Base-by-base conservation (phyloP, 1,139 yeast species). In the Hansenula lynferdii region DNA sequence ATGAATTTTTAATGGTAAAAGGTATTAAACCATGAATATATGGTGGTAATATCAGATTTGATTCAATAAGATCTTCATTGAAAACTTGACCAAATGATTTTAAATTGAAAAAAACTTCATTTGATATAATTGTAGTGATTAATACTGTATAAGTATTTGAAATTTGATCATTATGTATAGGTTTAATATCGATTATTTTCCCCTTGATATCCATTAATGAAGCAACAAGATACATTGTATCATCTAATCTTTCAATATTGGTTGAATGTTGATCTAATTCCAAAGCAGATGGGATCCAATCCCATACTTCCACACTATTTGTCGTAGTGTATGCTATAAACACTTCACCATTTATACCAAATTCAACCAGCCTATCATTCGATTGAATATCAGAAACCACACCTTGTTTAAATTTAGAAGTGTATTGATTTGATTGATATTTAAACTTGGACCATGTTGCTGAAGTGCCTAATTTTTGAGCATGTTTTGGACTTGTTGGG, bases 281-380 rank as follows among this genome's bases (percentile, higher is more conserved):
- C 25, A 48, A 15, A 8, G 48, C 38, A 7, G 56, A 44, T 6
- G 67, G 69, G 3, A 50, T 33, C 79, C 80, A 74, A 45, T 69
- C 74, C 80, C 81, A 77, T 4, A 75, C 56, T 45, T 75, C 77
- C 14, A 75, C 42, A 6, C n/a, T 28, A n/a, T 12, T 19, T 1
- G 57, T 36, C 12, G 51, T 46, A 2, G 53, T 48, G 44, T 58
- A 66, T 5, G 65, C 57, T 3, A 73, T 43, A 31, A 72, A 53
- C 6, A 76, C 43, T 40, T 75, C 80, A 2, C 81, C 80, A 37
- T 60, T 51, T 6, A 57, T 48, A 0, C 80, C 79, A 40, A 63
- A 58, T 36, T 63, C 70, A 28, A 65, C 46, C n/a, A 54, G 30
- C 7, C 12, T 27, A 15, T 26, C 8, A 26, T 26, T 15, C 14